Conservation (phyloP, 768 basidiomycete genomes). For the Pleurotus pulmonarius region DNA sequence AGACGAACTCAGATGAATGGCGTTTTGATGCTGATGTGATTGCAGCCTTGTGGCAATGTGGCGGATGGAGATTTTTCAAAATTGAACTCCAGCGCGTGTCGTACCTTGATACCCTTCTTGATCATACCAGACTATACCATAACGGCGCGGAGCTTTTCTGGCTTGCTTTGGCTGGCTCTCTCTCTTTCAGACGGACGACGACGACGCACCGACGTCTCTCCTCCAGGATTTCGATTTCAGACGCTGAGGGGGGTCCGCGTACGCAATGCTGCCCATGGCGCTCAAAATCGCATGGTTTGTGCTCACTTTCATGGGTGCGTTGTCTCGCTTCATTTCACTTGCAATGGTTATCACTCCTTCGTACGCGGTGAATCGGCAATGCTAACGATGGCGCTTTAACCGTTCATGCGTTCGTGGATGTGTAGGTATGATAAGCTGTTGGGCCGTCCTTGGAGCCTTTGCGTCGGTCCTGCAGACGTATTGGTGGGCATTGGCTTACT, state of each 20-base stretch:
- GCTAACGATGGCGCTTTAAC: too few species aligned
- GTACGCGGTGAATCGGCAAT: too few species aligned
- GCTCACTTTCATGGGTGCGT: slow-evolving; percentile 51
- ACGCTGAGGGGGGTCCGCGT: background rate
- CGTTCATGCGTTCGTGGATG: too few species aligned
- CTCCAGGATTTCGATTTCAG: background rate
- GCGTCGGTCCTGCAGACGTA: slow-evolving; percentile 35
- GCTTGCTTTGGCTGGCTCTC: too few species aligned
- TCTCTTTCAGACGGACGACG: too few species aligned
- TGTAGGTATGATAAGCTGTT: slow-evolving; percentile 48
- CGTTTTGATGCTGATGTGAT: slow-evolving; percentile 6
- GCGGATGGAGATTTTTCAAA: background rate
- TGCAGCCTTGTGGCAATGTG: slow-evolving; percentile 8
- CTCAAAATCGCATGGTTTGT: slow-evolving; percentile 58
- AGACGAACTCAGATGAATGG: background rate
- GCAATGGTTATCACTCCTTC: too few species aligned
- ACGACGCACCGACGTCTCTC: background rate
- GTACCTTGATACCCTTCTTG: slow-evolving; percentile 2
- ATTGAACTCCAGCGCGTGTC: background rate
- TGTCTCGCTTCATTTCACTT: too few species aligned
- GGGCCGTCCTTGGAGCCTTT: slow-evolving; percentile 44
- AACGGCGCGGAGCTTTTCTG: too few species aligned
- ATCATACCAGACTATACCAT: too few species aligned
- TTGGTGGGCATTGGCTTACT: slow-evolving; percentile 50
- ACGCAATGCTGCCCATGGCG: slow-evolving; percentile 49